Conservation (phyloP, 306 rosid genomes). For the Prunus dulcis region DNA sequence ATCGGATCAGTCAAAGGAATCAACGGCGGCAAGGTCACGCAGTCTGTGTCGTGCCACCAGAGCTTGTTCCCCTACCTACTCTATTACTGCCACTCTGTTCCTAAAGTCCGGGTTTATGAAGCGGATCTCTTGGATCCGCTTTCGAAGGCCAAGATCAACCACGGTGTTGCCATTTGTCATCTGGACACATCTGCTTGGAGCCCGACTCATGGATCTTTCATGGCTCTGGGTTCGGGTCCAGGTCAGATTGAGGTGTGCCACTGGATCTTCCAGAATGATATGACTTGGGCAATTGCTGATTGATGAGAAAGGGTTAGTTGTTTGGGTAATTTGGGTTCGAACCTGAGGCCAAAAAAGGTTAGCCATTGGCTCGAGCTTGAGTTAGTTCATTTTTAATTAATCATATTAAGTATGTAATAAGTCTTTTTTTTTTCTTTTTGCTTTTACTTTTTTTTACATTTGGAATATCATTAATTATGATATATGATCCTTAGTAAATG, state of each 20-base stretch:
- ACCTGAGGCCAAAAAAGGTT: slow-evolving; percentile 47
- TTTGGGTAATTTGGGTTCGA: slow-evolving; percentile 20
- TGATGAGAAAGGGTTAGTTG: slow-evolving; percentile 5
- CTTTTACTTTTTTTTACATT: too few species aligned
- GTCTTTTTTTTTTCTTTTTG: too few species aligned
- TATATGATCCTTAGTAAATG: slow-evolving; percentile 27
- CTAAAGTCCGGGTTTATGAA: slow-evolving; percentile 88
- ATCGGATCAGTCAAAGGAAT: slow-evolving; percentile 64
- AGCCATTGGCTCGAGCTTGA: slow-evolving; percentile 28
- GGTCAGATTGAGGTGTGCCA: slow-evolving; percentile 94
- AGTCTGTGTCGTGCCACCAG: slow-evolving; percentile 95
- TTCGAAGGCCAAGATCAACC: slow-evolving; percentile 58
- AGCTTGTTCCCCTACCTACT: slow-evolving; percentile 83
- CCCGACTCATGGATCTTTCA: slow-evolving; percentile 76
- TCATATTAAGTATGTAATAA: slow-evolving; percentile 13
- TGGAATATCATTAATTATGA: background rate
- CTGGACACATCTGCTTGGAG: slow-evolving; percentile 90
- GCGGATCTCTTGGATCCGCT: slow-evolving; percentile 74
- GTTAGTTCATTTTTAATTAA: slow-evolving; percentile 30
- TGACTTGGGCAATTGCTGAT: slow-evolving; percentile 84
- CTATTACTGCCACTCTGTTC: slow-evolving; percentile 93
- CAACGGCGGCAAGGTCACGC: slow-evolving; percentile 76
- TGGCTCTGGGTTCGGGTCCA: slow-evolving; percentile 74
- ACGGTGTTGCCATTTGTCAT: slow-evolving; percentile 87
- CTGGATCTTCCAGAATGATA: slow-evolving; percentile 93